These are phyloP conservation scores for Cutaneotrichosporon cutaneum DNA, from an alignment of 1,284 basidiomycete genomes.

Conservation along the genomic window DNA sequence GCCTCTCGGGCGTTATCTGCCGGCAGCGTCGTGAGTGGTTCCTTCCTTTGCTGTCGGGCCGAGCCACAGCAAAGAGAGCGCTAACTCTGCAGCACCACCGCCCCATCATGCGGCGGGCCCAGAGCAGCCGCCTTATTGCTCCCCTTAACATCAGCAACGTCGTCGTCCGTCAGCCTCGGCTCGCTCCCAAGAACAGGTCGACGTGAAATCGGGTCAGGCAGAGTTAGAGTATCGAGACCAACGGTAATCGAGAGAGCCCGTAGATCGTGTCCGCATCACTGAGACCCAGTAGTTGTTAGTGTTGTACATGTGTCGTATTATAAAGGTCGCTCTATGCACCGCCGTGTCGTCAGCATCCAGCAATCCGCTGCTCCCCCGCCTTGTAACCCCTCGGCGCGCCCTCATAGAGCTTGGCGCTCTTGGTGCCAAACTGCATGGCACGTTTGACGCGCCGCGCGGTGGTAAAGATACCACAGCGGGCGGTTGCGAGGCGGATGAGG, in stretches of 20 bases:
- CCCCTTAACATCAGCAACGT: too few relatives aligned
- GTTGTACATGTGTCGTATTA: background rate
- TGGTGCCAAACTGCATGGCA: conserved; percentile 96
- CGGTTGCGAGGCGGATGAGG: conserved; percentile 69
- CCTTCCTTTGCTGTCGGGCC: too few relatives aligned
- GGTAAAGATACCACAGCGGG: conserved; percentile 65
- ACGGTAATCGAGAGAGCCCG: too few relatives aligned
- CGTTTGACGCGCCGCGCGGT: conserved; percentile 76
- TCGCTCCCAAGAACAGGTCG: background rate
- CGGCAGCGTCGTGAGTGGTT: too few relatives aligned
- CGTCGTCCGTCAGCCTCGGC: too few relatives aligned
- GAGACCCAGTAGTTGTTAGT: background rate
- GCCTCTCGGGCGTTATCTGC: too few relatives aligned
- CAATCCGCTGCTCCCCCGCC: conserved; percentile 16
- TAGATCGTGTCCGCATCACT: too few relatives aligned
- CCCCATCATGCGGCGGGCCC: too few relatives aligned
- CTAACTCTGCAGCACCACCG: too few relatives aligned
- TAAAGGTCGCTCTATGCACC: background rate
- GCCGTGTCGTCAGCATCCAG: background rate
- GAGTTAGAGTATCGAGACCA: too few relatives aligned
- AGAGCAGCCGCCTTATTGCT: too few relatives aligned
- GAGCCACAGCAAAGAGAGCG: too few relatives aligned
- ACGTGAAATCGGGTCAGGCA: background rate
- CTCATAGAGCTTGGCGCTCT: conserved; percentile 73
- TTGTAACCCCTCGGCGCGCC: conserved; percentile 25